These are phyloP conservation scores for Closterium sp. DNA, from an alignment of 139 green algal species.

Conservation along the genomic window DNA sequence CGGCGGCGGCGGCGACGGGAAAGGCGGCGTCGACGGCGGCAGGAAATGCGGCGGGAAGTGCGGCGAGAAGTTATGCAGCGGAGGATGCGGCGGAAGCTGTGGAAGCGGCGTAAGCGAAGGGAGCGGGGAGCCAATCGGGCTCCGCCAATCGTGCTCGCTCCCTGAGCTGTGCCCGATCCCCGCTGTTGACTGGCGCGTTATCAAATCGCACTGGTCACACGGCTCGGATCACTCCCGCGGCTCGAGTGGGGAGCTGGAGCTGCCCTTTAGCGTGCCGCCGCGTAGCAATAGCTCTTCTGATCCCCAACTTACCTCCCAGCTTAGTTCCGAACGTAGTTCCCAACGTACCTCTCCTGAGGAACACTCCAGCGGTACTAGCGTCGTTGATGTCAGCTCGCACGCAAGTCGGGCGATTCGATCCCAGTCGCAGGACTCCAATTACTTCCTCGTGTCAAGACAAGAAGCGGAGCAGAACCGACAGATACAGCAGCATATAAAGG, in stretches of 20 bases:
- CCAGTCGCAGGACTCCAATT: not conserved
- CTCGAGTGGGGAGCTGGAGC: not conserved
- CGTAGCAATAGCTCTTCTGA: not conserved
- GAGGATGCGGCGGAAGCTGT: not conserved
- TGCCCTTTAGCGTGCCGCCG: not conserved
- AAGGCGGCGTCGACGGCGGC: not conserved
- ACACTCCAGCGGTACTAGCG: not conserved
- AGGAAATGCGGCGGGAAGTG: no score
- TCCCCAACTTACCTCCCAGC: not conserved
- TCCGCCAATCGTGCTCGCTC: not conserved
- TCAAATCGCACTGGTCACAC: not conserved
- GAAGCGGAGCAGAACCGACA: no score
- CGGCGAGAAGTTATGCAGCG: not conserved
- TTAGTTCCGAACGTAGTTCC: not conserved
- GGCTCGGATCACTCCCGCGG: not conserved
- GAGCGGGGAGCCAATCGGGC: not conserved
- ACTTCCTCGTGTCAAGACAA: not conserved
- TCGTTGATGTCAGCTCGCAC: not conserved
- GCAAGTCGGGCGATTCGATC: not conserved
- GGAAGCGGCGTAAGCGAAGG: no score
- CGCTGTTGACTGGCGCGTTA: not conserved
- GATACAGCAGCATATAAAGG: no score
- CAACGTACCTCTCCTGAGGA: not conserved
- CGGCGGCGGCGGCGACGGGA: no score
- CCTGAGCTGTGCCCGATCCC: not conserved